phyloP scores from a whole-genome alignment of 2,329 filamentous ascomycete genomes.

The Shiraia bambusicola region DNA sequence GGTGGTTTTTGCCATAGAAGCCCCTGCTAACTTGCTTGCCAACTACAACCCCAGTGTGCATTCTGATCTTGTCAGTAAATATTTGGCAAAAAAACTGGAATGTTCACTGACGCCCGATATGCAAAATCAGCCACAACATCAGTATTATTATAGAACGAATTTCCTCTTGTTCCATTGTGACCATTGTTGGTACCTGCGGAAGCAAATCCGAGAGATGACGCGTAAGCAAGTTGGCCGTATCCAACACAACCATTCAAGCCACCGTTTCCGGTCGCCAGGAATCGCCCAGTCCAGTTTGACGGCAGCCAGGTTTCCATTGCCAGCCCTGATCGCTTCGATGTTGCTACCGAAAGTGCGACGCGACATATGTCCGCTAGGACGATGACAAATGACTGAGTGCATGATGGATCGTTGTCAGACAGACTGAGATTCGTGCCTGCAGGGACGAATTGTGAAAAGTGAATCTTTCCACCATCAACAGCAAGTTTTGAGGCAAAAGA shows the following conservation, averaged over 20 bases:
- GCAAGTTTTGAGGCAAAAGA: conserved; percentile 33
- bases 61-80: conserved; percentile 17
- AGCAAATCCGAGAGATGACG: conserved; percentile 43
- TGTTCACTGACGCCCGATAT: conserved; percentile 45
- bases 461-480: conserved; percentile 40
- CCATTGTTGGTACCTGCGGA: conserved; percentile 47
- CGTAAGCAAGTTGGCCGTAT: conserved; percentile 46
- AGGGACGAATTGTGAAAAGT: conserved; percentile 42
- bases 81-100: not conserved
- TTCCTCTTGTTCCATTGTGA: conserved; percentile 49
- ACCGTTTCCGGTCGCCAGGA: conserved; percentile 41
- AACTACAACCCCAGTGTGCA: conserved; percentile 36
- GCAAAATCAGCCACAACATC: conserved; percentile 53
- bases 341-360: conserved; percentile 44
- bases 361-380: conserved; percentile 45
- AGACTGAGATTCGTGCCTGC: conserved; percentile 46
- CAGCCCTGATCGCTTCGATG: conserved; percentile 44
- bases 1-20: conserved; percentile 45
- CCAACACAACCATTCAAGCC: conserved; percentile 45
- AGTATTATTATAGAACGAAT: conserved; percentile 49
- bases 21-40: conserved; percentile 45
- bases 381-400: conserved; percentile 32
- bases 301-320: conserved; percentile 51
- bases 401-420: conserved; percentile 45
- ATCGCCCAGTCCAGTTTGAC: conserved; percentile 44